A percentile compares a stretch with the other conserved stretches of the same genome.
Evolutionary conservation across 352 stramenopile species (phyloP).

Genomic region (Peronospora farinosa): DNA sequence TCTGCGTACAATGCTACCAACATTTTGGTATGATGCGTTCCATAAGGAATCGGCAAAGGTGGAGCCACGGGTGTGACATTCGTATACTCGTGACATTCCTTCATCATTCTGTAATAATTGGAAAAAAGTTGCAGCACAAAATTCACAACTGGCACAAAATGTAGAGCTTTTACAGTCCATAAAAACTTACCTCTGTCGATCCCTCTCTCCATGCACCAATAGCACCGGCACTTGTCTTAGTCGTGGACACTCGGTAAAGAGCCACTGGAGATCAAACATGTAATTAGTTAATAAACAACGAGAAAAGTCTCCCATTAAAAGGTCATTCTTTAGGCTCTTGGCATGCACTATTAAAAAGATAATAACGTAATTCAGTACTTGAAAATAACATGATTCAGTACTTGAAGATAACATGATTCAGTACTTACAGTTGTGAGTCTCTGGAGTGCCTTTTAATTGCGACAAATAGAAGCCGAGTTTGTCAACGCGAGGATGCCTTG

Average conservation of each 20-base stretch:
- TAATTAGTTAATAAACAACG: slow-evolving; percentile 76
- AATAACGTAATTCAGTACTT: neutral
- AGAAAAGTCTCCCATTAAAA: slow-evolving; percentile 57
- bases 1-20: slow-evolving; percentile 59
- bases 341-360: slow-evolving; percentile 24
- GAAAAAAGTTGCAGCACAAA: neutral
- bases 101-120: slow-evolving; percentile 38
- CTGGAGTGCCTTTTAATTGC: slow-evolving; percentile 27
- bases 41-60: slow-evolving; percentile 71
- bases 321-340: slow-evolving; percentile 31
- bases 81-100: slow-evolving; percentile 44
- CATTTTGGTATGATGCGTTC: slow-evolving; percentile 86
- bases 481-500: neutral
- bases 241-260: slow-evolving; percentile 54
- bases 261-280: slow-evolving; percentile 73
- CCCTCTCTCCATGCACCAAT: slow-evolving; percentile 72
- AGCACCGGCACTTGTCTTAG: slow-evolving; percentile 58
- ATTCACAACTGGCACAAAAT: neutral
- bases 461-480: slow-evolving; percentile 36
- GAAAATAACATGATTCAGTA: neutral
- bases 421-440: slow-evolving; percentile 38
- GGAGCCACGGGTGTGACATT: slow-evolving; percentile 65
- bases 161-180: neutral
- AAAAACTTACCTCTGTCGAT: slow-evolving; percentile 29
- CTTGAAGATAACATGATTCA: neutral